These are phyloP conservation scores for Backusella liffmaniae DNA, from an alignment of 192 early-diverging fungal genomes.

Conservation along the genomic window DNA sequence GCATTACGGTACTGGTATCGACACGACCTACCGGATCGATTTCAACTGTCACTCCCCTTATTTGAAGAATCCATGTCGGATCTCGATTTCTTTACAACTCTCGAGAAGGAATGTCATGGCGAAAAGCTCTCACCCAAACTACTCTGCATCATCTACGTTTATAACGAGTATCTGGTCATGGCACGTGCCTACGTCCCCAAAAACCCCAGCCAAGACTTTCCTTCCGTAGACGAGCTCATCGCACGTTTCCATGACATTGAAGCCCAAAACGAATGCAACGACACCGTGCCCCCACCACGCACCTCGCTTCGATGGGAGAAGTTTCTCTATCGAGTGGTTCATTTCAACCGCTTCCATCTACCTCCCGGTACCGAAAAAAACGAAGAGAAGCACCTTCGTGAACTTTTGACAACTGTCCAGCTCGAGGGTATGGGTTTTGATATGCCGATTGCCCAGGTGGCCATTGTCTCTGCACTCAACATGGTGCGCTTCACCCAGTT, in stretches of 20 bases:
- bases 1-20: slow-evolving; percentile 17
- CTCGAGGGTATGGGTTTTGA: background rate
- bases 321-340: background rate
- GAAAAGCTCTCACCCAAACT: background rate
- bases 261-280: background rate
- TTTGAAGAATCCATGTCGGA: slow-evolving; percentile 11
- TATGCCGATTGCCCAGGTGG: background rate
- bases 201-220: background rate
- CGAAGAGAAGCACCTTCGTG: background rate
- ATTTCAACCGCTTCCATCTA: background rate
- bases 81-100: background rate
- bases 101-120: background rate
- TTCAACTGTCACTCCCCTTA: background rate
- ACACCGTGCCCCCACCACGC: background rate
- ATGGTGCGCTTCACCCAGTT: slow-evolving; percentile 1
- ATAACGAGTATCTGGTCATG: slow-evolving; percentile 14
- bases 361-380: background rate
- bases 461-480: background rate
- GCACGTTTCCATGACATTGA: background rate
- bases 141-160: background rate
- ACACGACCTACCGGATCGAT: background rate
- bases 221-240: background rate
- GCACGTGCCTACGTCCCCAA: background rate
- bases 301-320: background rate
- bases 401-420: background rate